Evolutionary conservation across 1,284 basidiomycete species (phyloP).

Genomic region (Ceratobasidium sp.): DNA sequence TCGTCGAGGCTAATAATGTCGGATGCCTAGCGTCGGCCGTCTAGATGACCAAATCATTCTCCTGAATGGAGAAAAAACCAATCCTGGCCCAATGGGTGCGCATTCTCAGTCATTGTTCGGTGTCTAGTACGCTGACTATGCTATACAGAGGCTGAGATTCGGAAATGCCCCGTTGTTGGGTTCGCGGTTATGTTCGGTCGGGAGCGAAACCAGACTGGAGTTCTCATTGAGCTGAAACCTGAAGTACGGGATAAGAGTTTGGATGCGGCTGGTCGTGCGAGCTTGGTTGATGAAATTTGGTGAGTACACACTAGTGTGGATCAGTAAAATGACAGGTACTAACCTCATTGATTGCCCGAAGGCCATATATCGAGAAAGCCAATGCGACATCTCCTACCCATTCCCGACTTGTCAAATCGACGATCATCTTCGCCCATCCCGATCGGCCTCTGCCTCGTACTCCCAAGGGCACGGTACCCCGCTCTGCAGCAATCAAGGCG

Average conservation of each 20-base stretch:
- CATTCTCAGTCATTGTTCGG: slow-evolving; percentile 49
- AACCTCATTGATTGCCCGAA: slow-evolving; percentile 33
- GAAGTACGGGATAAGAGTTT: slow-evolving; percentile 52
- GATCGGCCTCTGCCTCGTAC: slow-evolving; percentile 29
- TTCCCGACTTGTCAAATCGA: slow-evolving; percentile 57
- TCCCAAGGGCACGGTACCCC: slow-evolving; percentile 39
- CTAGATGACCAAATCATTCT: slow-evolving; percentile 45
- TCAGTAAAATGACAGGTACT: no score
- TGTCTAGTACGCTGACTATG: slow-evolving; percentile 48
- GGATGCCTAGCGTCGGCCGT: slow-evolving; percentile 24
- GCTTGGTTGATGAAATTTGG: slow-evolving; percentile 56
- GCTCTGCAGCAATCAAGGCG: slow-evolving; percentile 35
- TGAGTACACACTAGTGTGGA: slow-evolving; percentile 47
- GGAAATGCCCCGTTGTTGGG: slow-evolving; percentile 54
- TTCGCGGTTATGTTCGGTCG: slow-evolving; percentile 57
- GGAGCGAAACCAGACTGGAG: slow-evolving; percentile 58
- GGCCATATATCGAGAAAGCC: slow-evolving; percentile 57
- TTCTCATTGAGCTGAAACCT: slow-evolving; percentile 57
- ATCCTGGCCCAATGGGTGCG: slow-evolving; percentile 58
- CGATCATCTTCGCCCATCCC: neutral
- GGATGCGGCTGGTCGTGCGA: slow-evolving; percentile 51
- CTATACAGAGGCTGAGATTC: slow-evolving; percentile 50
- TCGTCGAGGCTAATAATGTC: neutral
- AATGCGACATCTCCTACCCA: slow-evolving; percentile 57
- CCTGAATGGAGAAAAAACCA: slow-evolving; percentile 51